Percentiles rank a stretch among this genome's conserved stretches.
phyloP scores from a whole-genome alignment of 2,329 filamentous ascomycete genomes.

The Epichloe brachyelytri region DNA sequence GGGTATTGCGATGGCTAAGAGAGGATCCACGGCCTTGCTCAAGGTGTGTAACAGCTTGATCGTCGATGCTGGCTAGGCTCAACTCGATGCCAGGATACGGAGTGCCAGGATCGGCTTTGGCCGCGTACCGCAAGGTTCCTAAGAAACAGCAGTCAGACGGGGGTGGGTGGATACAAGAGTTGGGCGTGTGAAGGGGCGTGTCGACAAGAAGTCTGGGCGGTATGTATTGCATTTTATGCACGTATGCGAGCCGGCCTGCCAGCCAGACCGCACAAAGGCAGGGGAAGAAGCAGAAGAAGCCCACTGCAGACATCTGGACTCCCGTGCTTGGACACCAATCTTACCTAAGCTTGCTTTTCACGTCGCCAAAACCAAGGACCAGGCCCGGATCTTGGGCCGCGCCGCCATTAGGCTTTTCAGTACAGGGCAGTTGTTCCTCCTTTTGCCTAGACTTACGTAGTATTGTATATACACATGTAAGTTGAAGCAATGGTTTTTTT shows the following conservation, averaged over 20 bases:
- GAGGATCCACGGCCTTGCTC: conserved; percentile 5
- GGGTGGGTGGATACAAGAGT: neutral
- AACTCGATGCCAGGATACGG: neutral
- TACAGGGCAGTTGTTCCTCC: no score
- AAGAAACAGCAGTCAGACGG: conserved; percentile 2
- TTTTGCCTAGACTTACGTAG: no score
- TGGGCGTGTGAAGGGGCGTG: neutral
- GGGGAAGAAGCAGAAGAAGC: no score
- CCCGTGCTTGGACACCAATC: neutral
- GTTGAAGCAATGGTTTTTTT: no score
- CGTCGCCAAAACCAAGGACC: neutral
- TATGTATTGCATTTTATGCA: conserved; percentile 1
- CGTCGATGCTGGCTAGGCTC: conserved; percentile 5
- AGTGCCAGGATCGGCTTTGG: conserved; percentile 8
- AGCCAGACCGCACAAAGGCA: neutral
- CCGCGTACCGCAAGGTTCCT: conserved; percentile 4
- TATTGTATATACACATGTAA: no score
- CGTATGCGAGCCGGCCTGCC: conserved; percentile 2
- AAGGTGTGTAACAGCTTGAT: conserved; percentile 4
- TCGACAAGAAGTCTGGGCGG: neutral
- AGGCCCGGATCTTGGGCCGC: neutral
- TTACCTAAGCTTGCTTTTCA: neutral
- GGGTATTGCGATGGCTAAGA: conserved; percentile 2
- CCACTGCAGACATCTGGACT: no score
- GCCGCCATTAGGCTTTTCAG: neutral